Evolutionary conservation across 305 asterid genomes (phyloP).

Genomic region (Fraxinus dipetala): DNA sequence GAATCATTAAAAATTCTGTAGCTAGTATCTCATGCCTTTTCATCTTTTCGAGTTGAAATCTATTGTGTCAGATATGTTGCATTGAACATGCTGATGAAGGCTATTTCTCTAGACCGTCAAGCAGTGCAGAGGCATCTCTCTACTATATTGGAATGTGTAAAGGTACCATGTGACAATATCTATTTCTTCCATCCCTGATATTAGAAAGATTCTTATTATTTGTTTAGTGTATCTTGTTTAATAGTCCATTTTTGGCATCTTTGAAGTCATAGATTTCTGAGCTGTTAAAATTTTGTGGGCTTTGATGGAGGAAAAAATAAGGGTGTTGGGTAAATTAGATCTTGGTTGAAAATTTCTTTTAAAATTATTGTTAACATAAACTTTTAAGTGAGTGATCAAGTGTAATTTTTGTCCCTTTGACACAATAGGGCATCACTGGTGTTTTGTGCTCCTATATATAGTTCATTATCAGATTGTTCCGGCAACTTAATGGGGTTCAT

Average conservation of each 20-base stretch:
- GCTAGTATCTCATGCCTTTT: slow-evolving; percentile 25
- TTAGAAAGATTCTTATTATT: slow-evolving; percentile 8
- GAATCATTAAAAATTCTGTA: background rate
- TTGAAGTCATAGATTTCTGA: background rate
- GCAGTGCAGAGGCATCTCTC: slow-evolving; percentile 98
- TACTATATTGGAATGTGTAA: slow-evolving; percentile 93
- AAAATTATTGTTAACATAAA: background rate
- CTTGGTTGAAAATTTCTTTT: background rate
- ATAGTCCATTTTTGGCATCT: background rate
- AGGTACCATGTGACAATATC: slow-evolving; percentile 47
- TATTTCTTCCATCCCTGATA: slow-evolving; percentile 6
- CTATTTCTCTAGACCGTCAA: slow-evolving; percentile 82
- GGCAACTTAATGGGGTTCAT: background rate
- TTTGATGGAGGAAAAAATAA: background rate
- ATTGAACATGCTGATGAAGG: slow-evolving; percentile 96
- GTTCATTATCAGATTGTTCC: background rate
- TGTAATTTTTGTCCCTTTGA: background rate
- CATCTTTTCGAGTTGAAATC: slow-evolving; percentile 28
- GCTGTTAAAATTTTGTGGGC: background rate
- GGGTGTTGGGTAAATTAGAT: background rate
- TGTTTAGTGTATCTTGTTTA: background rate
- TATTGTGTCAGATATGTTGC: slow-evolving; percentile 82
- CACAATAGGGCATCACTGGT: background rate
- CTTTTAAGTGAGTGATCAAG: background rate
- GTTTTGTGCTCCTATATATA: background rate